These are phyloP conservation scores for Euphorbia lathyris DNA, from an alignment of 345 rosid genomes.

Conservation along the genomic window DNA sequence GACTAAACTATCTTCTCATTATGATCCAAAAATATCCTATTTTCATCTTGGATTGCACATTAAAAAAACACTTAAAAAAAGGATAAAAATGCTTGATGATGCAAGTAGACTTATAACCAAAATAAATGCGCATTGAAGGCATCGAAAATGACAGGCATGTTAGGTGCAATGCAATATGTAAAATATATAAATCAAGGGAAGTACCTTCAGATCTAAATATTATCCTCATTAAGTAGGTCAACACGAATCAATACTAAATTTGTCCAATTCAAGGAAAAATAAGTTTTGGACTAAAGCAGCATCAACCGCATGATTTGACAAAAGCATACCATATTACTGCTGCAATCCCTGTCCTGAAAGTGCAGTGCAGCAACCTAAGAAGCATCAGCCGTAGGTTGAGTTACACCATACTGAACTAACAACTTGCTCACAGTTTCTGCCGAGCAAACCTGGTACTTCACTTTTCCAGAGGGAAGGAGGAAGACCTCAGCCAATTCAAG, in stretches of 20 bases:
- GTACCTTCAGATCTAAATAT: background rate
- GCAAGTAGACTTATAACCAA: background rate
- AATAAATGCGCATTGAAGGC: background rate
- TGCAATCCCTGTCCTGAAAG: background rate
- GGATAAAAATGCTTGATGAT: background rate
- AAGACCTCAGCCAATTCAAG: conserved; percentile 89
- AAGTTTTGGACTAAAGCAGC: background rate
- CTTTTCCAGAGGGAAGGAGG: conserved; percentile 67
- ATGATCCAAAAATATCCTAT: background rate
- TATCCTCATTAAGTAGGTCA: background rate
- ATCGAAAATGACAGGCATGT: background rate
- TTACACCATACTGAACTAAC: conserved; percentile 72
- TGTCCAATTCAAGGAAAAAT: background rate
- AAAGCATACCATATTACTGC: background rate
- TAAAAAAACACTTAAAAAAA: background rate
- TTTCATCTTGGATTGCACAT: background rate
- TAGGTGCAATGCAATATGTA: background rate
- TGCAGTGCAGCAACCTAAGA: conserved; percentile 21
- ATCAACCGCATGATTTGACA: background rate
- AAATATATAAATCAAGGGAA: background rate
- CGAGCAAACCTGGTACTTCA: conserved; percentile 85
- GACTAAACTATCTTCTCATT: background rate
- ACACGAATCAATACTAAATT: background rate
- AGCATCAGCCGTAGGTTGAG: conserved; percentile 71
- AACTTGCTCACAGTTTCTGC: conserved; percentile 73